Conservation (phyloP, 495 filamentous ascomycete species). For the Penicillium turbatum region DNA sequence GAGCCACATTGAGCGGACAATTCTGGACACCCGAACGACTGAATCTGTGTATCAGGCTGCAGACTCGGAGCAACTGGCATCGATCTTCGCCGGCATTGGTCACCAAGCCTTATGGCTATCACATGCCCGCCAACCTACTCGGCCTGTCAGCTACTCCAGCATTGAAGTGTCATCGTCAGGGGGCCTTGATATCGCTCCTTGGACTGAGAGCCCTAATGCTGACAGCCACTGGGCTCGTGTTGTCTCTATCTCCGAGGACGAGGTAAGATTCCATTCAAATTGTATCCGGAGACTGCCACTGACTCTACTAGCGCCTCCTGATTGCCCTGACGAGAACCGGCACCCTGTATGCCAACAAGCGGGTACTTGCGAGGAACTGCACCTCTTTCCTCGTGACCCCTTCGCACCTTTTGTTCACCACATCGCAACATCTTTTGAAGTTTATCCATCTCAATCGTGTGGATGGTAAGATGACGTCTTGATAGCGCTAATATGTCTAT, state of each 20-base stretch:
- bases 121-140: conserved; percentile 23
- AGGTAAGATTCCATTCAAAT: conserved; percentile 23
- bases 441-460: conserved; percentile 75
- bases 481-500: not conserved
- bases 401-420: conserved; percentile 86
- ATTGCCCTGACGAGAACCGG: conserved; percentile 64
- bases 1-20: conserved; percentile 35
- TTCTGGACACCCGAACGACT: conserved; percentile 35
- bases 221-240: conserved; percentile 42
- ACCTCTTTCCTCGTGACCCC: conserved; percentile 83
- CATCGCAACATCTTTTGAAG: conserved; percentile 83
- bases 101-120: conserved; percentile 44
- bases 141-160: conserved; percentile 30
- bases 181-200: conserved; percentile 21
- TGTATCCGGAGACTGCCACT: conserved; percentile 4
- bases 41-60: conserved; percentile 29
- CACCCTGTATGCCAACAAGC: conserved; percentile 71
- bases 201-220: conserved; percentile 30
- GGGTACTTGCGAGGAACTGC: conserved; percentile 71
- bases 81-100: conserved; percentile 36
- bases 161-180: conserved; percentile 20
- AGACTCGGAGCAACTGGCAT: conserved; percentile 36
- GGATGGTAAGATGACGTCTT: conserved; percentile 50
- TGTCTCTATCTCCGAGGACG: conserved; percentile 36
- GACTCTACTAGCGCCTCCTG: conserved; percentile 33